A percentile compares a stretch with the other conserved stretches of the same genome.
Evolutionary conservation across 352 stramenopile species (phyloP).

Genomic region (Globisporangium cystogenes): DNA sequence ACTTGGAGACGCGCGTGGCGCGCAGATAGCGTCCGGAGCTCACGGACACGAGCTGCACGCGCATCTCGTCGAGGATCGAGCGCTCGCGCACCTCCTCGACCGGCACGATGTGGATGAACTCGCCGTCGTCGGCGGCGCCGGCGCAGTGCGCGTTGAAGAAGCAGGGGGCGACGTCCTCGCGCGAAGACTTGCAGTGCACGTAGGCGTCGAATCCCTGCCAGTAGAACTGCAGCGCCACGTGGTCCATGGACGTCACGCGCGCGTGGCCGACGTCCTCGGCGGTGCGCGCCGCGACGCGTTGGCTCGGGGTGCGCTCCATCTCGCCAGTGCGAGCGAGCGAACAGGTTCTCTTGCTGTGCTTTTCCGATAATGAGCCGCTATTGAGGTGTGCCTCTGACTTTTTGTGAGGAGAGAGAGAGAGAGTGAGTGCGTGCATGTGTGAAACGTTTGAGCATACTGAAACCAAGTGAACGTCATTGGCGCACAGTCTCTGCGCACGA

Average conservation of each 20-base stretch:
- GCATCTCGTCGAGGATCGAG: constrained; percentile 56
- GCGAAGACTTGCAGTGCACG: constrained; percentile 28
- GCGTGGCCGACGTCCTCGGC: constrained; percentile 13
- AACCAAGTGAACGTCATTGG: too few species aligned
- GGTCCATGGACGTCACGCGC: constrained; percentile 37
- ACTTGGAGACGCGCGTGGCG: constrained; percentile 58
- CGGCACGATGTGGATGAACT: constrained; percentile 53
- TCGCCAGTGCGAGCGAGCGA: too few species aligned
- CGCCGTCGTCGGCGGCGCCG: constrained; percentile 24
- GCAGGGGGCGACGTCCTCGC: constrained; percentile 47
- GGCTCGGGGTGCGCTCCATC: not conserved
- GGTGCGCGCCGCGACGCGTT: constrained; percentile 8
- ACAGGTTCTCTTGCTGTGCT: too few species aligned
- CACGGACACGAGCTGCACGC: constrained; percentile 49
- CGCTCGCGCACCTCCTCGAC: constrained; percentile 44
- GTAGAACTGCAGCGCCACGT: constrained; percentile 55
- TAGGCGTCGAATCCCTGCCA: constrained; percentile 68
- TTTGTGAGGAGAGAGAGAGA: too few species aligned
- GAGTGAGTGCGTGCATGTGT: too few species aligned
- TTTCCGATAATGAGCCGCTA: too few species aligned
- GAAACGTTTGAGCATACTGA: too few species aligned
- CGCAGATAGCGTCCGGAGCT: constrained; percentile 48
- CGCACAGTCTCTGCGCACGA: too few species aligned
- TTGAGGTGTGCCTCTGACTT: too few species aligned
- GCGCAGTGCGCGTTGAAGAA: constrained; percentile 50